phyloP scores from a whole-genome alignment of 2,329 filamentous ascomycete genomes.

The Fusarium cicatricum region DNA sequence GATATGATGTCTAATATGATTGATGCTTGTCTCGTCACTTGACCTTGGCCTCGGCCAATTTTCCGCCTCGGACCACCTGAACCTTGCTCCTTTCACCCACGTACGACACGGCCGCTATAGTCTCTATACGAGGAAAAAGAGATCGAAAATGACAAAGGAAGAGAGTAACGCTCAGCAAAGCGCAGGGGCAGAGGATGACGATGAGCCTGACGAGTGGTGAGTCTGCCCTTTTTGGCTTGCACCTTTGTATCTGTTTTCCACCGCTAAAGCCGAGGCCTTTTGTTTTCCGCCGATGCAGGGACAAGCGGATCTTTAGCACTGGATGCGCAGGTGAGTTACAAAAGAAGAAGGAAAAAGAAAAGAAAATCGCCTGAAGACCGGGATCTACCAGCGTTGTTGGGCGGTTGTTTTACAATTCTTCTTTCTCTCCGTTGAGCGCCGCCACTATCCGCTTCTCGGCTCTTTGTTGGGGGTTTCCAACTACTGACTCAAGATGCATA shows the following conservation, averaged over 20 bases:
- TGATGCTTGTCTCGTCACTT: conserved; percentile 32
- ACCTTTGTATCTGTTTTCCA: not conserved
- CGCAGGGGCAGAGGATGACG: conserved; percentile 57
- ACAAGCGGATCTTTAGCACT: conserved; percentile 97
- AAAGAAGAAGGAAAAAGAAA: not conserved
- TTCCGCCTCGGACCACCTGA: conserved; percentile 38
- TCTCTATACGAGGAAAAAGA: too few species aligned
- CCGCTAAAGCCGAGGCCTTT: conserved; percentile 38
- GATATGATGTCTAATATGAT: not conserved
- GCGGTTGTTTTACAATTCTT: not conserved
- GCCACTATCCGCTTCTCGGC: not conserved
- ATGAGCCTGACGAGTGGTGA: conserved; percentile 96
- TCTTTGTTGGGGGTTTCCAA: conserved; percentile 15
- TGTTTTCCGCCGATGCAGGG: conserved; percentile 66
- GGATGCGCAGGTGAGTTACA: conserved; percentile 79
- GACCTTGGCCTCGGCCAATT: conserved; percentile 37
- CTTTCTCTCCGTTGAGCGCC: not conserved
- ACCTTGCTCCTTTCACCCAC: conserved; percentile 14
- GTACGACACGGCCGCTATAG: not conserved
- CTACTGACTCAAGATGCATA: conserved; percentile 47
- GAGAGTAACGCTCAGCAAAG: conserved; percentile 52
- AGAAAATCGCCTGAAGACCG: not conserved
- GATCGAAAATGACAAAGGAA: conserved; percentile 58
- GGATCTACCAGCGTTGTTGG: not conserved
- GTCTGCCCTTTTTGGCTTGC: conserved; percentile 37